Base-by-base conservation (phyloP, 2,329 filamentous ascomycete species). In the Aureobasidium sp. region DNA sequence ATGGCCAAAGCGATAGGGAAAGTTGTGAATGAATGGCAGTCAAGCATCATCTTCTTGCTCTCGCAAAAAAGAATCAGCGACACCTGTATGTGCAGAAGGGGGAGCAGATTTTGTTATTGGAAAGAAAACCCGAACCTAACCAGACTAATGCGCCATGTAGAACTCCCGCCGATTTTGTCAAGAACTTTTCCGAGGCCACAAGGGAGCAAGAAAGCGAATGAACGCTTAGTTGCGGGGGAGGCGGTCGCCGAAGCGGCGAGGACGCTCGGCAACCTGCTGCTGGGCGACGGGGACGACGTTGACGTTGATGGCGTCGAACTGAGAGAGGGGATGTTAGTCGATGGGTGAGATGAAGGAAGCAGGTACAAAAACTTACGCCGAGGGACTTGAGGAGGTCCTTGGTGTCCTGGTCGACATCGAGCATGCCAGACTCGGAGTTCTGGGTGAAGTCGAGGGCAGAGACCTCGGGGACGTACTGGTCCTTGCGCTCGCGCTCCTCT, bases 401-500 rank as follows among this genome's bases (percentile, higher is more conserved):
- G 79, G 94, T 99, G 84, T 99, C 94, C 79, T 85, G 81, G 78
- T 99, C 94, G 76, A 96, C 89, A 73, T 97, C 93, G 74, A 99
- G 86, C 80, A 92, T 88, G 75, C 94, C 94, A 76, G 82, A 88
- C 84, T 97, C 94, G 78, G 85, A 86, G 83, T 89, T 91, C 85
- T 96, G 91, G 76, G 88, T 87, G 84, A 97, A 96, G 86, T 99
- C 94, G 78, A 99, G 89, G 76, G 94, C 94, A 66, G 95, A 99
- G 73, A 99, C 85, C 83, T 99, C 94, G 76, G 94, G 94, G 70
- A 99, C 94, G 84, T 97, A 99, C 85, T 99, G 94, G 85, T 99
- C 94, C 90, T 99, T 99, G 79, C 94, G 89, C 84, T 99, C 94
- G 86, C 94, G 91, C 88, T 99, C 94, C 85, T 99, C 94, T 85